These are phyloP conservation scores for Sporothrix variecibatus DNA, from an alignment of 2,329 filamentous ascomycete genomes.

Conservation along the genomic window DNA sequence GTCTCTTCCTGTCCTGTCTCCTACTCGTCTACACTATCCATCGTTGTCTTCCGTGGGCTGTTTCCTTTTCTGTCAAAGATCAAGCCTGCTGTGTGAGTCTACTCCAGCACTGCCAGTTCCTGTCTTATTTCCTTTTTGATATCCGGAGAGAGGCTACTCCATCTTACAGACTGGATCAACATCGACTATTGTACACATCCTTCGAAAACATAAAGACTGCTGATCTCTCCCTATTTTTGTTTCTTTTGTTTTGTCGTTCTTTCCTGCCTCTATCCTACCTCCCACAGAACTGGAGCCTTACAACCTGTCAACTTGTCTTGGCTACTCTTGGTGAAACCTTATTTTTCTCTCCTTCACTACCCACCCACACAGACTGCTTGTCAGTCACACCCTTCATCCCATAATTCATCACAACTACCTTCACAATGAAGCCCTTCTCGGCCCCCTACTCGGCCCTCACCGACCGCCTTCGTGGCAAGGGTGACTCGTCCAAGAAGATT, in stretches of 20 bases:
- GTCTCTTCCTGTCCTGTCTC: background rate
- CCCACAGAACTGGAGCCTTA: background rate
- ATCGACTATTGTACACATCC: background rate
- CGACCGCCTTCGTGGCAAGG: conserved; percentile 11
- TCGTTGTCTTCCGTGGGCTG: background rate
- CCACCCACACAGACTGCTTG: too few relatives aligned
- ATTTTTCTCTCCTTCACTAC: too few relatives aligned
- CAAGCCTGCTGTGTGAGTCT: too few relatives aligned
- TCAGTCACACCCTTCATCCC: background rate
- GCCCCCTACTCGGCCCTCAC: conserved; percentile 16
- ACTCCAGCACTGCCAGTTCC: too few relatives aligned
- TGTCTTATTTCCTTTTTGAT: too few relatives aligned
- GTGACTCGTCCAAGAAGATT: background rate
- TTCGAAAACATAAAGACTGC: background rate
- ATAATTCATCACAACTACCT: background rate
- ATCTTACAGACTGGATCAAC: background rate
- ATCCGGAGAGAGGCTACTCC: too few relatives aligned
- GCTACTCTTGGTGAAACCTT: background rate
- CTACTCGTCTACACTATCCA: background rate
- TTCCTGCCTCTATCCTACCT: background rate
- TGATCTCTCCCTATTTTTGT: background rate
- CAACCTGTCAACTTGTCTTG: background rate
- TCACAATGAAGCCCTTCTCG: conserved; percentile 16
- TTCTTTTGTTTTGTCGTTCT: background rate
- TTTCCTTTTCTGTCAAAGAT: background rate